A percentile compares a stretch with the other conserved stretches of the same genome.
phyloP scores from a whole-genome alignment of 495 filamentous ascomycete species.

The Tuber indicum region DNA sequence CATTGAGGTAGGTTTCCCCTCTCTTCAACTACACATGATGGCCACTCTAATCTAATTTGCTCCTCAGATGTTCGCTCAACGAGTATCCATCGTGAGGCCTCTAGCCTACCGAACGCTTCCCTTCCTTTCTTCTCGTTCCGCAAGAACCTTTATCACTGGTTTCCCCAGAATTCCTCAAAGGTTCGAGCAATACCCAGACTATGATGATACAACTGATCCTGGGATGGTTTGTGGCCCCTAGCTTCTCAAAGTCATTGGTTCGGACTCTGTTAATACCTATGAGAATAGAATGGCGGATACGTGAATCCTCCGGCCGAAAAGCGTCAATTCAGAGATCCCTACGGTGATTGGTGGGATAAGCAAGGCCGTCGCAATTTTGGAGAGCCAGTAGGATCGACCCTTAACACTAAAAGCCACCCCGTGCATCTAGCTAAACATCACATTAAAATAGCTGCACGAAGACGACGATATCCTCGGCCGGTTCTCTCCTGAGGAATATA shows the following conservation, averaged over 20 bases:
- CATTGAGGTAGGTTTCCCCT: not conserved
- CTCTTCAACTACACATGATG: not conserved
- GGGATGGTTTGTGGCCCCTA: constrained; percentile 29
- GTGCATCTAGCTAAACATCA: constrained; percentile 14
- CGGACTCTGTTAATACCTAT: constrained; percentile 7
- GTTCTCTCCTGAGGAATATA: constrained; percentile 85
- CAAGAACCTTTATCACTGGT: constrained; percentile 28
- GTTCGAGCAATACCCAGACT: constrained; percentile 18
- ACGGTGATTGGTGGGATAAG: constrained; percentile 95
- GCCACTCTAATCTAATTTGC: not conserved
- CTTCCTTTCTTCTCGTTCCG: constrained; percentile 17
- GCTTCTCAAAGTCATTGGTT: constrained; percentile 5
- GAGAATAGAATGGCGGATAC: constrained; percentile 78
- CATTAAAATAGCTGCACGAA: constrained; percentile 60
- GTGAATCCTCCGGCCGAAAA: constrained; percentile 77
- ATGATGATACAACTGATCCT: constrained; percentile 35
- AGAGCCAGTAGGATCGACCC: constrained; percentile 54
- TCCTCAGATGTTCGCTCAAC: constrained; percentile 47
- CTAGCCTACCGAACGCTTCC: constrained; percentile 42
- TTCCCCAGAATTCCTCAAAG: constrained; percentile 25
- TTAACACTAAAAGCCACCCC: not conserved
- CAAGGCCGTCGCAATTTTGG: constrained; percentile 94
- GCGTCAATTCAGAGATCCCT: constrained; percentile 82
- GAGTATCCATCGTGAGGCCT: constrained; percentile 45
- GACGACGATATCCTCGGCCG: constrained; percentile 93